These are phyloP conservation scores for Coemansia reversa DNA, from an alignment of 192 early-diverging fungal genomes.

Conservation along the genomic window DNA sequence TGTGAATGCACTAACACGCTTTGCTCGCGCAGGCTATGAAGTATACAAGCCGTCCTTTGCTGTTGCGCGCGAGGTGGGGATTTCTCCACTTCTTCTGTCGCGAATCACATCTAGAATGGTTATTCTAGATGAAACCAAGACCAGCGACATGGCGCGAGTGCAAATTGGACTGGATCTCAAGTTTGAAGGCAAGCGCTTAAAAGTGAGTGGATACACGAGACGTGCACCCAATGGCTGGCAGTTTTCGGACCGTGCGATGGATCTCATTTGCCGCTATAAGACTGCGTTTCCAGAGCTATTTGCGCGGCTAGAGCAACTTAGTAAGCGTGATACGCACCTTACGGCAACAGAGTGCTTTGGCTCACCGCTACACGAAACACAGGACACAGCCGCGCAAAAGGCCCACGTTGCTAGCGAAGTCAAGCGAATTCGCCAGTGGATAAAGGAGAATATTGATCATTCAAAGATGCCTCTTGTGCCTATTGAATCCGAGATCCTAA, in stretches of 20 bases:
- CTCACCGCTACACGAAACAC: neutral
- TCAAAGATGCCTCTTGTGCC: constrained; percentile 24
- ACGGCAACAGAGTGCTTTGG: constrained; percentile 37
- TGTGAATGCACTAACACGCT: constrained; percentile 25
- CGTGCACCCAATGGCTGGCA: constrained; percentile 82
- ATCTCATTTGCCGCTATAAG: constrained; percentile 73
- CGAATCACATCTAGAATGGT: constrained; percentile 80
- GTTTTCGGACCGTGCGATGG: constrained; percentile 76
- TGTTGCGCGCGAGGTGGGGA: constrained; percentile 66
- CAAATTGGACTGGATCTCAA: constrained; percentile 90
- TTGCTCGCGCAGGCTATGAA: constrained; percentile 15
- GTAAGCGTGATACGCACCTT: constrained; percentile 7
- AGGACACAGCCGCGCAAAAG: constrained; percentile 23
- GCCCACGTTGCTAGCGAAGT: constrained; percentile 28
- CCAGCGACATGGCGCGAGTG: constrained; percentile 55
- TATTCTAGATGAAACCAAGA: constrained; percentile 56
- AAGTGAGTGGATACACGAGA: constrained; percentile 85
- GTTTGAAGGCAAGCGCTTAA: constrained; percentile 82
- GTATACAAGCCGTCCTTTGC: constrained; percentile 64
- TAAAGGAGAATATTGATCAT: constrained; percentile 36
- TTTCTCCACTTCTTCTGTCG: constrained; percentile 70
- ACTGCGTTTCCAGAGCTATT: constrained; percentile 64
- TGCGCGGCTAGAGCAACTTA: constrained; percentile 18
- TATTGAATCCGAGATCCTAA: constrained; percentile 40
- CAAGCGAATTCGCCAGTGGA: constrained; percentile 55